Evolutionary conservation across 2,329 filamentous ascomycete species (phyloP).

Genomic region (Hymenoscyphus linearis): DNA sequence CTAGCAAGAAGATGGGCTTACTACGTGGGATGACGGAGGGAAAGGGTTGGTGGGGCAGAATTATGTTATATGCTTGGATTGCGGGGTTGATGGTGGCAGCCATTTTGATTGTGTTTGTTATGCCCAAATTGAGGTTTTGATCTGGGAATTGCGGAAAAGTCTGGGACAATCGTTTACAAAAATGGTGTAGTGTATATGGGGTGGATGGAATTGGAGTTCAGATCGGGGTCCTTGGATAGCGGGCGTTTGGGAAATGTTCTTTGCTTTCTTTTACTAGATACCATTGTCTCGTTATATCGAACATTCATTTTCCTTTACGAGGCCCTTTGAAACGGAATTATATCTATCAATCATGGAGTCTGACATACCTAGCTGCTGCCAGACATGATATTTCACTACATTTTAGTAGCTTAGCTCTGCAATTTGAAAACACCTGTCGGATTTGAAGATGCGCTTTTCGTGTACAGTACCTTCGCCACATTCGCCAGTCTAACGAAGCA

Average conservation of each 20-base stretch:
- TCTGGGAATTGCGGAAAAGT: neutral
- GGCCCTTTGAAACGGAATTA: neutral
- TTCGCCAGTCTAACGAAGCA: no score
- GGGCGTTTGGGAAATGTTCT: neutral
- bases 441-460: no score
- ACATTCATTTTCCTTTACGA: neutral
- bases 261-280: neutral
- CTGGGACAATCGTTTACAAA: neutral
- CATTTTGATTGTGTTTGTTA: constrained; percentile 74
- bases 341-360: neutral
- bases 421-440: no score
- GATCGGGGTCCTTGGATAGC: neutral
- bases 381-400: no score
- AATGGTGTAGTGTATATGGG: neutral
- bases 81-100: constrained; percentile 74
- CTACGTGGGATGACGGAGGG: constrained; percentile 80
- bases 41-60: constrained; percentile 77
- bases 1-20: constrained; percentile 70
- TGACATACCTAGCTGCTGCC: no score
- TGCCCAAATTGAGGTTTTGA: constrained; percentile 83
- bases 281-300: neutral
- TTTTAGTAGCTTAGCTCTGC: no score
- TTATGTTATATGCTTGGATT: constrained; percentile 81
- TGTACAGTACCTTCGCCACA: no score
- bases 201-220: neutral